Evolutionary conservation across 2,329 filamentous ascomycete genomes (phyloP), one percentile per base, ranked within the genome.

Genomic region (Cryphonectria japonica): DNA sequence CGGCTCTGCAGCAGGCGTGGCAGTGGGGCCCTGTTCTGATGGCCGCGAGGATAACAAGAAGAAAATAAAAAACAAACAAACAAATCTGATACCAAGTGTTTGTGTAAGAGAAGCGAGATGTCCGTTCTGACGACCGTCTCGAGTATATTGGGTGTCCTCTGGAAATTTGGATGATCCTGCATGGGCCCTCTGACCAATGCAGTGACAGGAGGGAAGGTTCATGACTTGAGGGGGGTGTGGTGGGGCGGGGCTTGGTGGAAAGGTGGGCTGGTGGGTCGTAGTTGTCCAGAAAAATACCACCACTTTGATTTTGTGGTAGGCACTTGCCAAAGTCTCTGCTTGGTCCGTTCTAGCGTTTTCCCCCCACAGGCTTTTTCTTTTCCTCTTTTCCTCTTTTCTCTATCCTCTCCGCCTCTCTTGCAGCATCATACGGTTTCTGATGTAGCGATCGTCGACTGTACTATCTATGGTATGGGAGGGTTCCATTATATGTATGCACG

Each of bases 401-500:
- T 37, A 3, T 39, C 37, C 9, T 39, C 5, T 39, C 9, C 9
- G 8, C 11, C 37, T 39, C 9, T 67, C 57, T 50, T 71, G 62
- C 62, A 43, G 39, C 62, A 46, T n/a, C 43, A 50, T 16, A 22
- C 43, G 29, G 34, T 37, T 19, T 26, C 39, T 54, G 67, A 69
- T 71, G 69, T 71, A 67, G 70, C 63, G 70, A 71, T 71, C 70
- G 63, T 66, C 67, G 57, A 61, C 52, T 46, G 37, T 29, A 46
- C 61, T 16, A 41, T 39, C 13, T 16, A 46, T 46, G 32, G 26
- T 11, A 50, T 50, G 46, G 43, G 22, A 50, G 46, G 46, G 46
- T 50, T 50, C 19, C 46, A 50, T 50, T 46, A 22, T 46, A 22
- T 50, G 19, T 50, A 50, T 50, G 46, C 46, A 50, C 46, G 22